Base-by-base conservation (phyloP, 805 yeast species). In the Pachysolen tannophilus region DNA sequence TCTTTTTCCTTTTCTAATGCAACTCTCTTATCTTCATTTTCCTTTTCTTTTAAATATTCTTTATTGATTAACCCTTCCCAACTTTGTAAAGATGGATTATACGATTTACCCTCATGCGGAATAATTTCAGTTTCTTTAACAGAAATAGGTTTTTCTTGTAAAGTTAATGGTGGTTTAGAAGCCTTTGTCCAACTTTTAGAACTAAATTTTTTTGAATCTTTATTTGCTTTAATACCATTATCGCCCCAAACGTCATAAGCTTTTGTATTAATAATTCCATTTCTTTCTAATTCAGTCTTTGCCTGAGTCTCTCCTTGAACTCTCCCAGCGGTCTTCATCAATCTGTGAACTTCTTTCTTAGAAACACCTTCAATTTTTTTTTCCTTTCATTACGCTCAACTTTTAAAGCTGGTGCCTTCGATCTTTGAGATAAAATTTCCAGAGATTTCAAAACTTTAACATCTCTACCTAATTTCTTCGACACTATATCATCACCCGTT, bases 61-160 rank as follows among this genome's bases (percentile, higher is more conserved):
- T 66, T 62, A 35, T 72, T 63, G 34, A 92, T 72, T 46, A 88
- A 67, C 14, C 56, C 58, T 47, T 76, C 75, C 98, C 98, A 92
- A 19, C 82, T 75, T 37, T 79, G 82, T 43, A 78, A 64, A 9
- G 90, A 70, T 18, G 98, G 98, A 53, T 92, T 92, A 53, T 86
- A 92, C 2, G 97, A 88, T 55, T 82, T 83, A 37, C 97, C 97
- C 2, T 80, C 92, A 47, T 80, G 79, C 9, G 95, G 87, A 3
- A 77, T 38, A 2, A 46, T 55, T 14, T 66, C 77, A 31, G 60
- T 48, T n/a, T 67, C 67, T 39, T 64, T 68, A 13, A 84, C 71
- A 28, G 48, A 47, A n/a, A 77, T 53, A 1, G 94, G 79, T 3
- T 61, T 61, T 21, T 60, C 55, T 31, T 56, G 63, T 44, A 78